Conservation (phyloP, 164 flowering plant species). For the Aristolochia contorta region DNA sequence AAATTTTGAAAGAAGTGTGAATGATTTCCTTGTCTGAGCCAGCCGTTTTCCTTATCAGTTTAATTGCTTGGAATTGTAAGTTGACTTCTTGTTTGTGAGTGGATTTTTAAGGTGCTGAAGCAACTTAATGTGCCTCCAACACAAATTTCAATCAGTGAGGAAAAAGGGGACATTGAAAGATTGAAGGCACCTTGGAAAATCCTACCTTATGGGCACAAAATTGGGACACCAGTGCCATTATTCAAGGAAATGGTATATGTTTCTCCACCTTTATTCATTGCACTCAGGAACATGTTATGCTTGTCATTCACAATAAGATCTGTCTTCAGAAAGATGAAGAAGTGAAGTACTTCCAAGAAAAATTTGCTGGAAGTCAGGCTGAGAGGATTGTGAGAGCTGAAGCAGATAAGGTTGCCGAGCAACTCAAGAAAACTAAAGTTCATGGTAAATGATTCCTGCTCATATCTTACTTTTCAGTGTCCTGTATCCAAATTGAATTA, state of each 20-base stretch:
- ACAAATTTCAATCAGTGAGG: conserved; percentile 50
- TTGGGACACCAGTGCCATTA: conserved; percentile 72
- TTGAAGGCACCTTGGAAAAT: conserved; percentile 75
- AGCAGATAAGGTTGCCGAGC: conserved; percentile 57
- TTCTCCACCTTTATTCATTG: background rate
- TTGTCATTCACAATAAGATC: background rate
- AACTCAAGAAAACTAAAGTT: conserved; percentile 53
- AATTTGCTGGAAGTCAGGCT: conserved; percentile 94
- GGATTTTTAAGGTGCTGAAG: conserved; percentile 51
- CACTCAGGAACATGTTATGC: background rate
- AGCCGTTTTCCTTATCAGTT: background rate
- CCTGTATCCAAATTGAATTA: background rate
- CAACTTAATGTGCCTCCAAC: conserved; percentile 69
- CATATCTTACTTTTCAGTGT: background rate
- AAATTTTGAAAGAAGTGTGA: too few relatives aligned
- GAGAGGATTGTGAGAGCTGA: conserved; percentile 65
- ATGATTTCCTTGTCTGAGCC: too few relatives aligned
- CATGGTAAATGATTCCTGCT: conserved; percentile 33
- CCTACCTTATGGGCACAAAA: conserved; percentile 62
- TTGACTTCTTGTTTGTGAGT: conserved; percentile 1
- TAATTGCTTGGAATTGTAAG: background rate
- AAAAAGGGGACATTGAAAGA: conserved; percentile 49
- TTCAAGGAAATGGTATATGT: conserved; percentile 70
- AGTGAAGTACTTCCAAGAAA: conserved; percentile 39
- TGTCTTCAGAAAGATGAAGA: conserved; percentile 63